These are phyloP conservation scores for Capronia epimyces DNA, from an alignment of 2,329 filamentous ascomycete genomes.

Conservation along the genomic window DNA sequence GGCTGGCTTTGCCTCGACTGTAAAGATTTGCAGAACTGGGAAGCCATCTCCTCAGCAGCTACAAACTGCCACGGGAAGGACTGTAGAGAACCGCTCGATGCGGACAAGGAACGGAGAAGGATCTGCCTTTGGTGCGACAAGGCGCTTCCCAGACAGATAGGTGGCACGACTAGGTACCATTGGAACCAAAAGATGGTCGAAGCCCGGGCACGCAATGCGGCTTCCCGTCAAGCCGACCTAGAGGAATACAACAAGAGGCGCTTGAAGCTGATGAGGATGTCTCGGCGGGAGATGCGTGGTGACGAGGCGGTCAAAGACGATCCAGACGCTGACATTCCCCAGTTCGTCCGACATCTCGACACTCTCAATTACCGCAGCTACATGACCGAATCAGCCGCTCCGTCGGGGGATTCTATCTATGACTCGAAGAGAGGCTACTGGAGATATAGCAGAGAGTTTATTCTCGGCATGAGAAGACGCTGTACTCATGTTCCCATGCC, in stretches of 20 bases:
- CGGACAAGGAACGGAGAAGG: conserved; percentile 30
- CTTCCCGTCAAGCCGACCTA: conserved; percentile 25
- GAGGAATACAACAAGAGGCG: conserved; percentile 27
- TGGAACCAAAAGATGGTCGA: conserved; percentile 29
- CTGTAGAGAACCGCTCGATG: conserved; percentile 26
- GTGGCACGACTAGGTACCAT: conserved; percentile 24
- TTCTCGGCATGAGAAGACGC: conserved; percentile 11
- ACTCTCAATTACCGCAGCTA: conserved; percentile 27
- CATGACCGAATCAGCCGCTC: conserved; percentile 18
- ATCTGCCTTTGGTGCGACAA: conserved; percentile 34
- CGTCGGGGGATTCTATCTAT: conserved; percentile 24
- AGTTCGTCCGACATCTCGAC: conserved; percentile 28
- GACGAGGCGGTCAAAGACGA: conserved; percentile 25
- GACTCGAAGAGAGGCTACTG: conserved; percentile 28
- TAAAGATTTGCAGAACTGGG: conserved; percentile 29
- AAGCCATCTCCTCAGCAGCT: conserved; percentile 21
- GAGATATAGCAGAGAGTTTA: conserved; percentile 21
- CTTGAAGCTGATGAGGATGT: conserved; percentile 22
- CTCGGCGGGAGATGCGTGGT: conserved; percentile 27
- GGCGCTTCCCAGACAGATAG: conserved; percentile 26
- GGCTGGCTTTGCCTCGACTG: conserved; percentile 32
- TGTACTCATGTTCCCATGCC: conserved; percentile 4
- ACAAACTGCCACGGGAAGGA: conserved; percentile 29
- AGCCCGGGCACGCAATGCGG: conserved; percentile 22
- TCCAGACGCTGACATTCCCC: conserved; percentile 23